Conservation (phyloP, 176 grass and related monocot species). For the Poa pratensis region DNA sequence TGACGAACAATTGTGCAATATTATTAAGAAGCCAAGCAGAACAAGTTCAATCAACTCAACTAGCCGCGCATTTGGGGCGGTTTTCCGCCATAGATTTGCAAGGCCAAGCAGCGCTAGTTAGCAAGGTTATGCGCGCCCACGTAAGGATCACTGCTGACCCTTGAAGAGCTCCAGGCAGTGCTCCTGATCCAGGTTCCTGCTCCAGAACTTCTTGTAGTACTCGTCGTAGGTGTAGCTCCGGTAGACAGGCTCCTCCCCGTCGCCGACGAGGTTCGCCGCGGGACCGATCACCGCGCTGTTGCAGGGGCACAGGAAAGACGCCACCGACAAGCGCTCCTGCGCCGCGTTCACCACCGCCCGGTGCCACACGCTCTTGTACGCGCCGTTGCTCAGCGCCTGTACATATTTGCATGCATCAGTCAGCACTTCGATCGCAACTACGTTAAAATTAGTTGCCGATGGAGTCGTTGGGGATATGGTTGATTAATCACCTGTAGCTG, state of each 20-base stretch:
- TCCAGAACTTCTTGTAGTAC: constrained; percentile 87
- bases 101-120: background rate
- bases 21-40: background rate
- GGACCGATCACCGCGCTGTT: constrained; percentile 74
- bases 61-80: no score
- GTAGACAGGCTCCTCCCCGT: constrained; percentile 41
- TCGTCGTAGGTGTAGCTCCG: constrained; percentile 72
- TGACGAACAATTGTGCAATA: background rate
- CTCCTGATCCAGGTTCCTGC: constrained; percentile 79
- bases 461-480: background rate
- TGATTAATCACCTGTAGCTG: constrained; percentile 63
- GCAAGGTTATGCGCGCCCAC: background rate
- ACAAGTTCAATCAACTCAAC: background rate
- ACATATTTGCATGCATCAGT: background rate
- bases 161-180: constrained; percentile 82
- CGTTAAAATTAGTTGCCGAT: background rate
- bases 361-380: constrained; percentile 93
- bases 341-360: constrained; percentile 79
- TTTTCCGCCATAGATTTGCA: background rate
- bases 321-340: constrained; percentile 78
- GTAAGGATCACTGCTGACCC: background rate
- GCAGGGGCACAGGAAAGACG: constrained; percentile 95
- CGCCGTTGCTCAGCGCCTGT: constrained; percentile 80
- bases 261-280: constrained; percentile 43
- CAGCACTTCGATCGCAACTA: background rate